Percentiles rank a stretch among this genome's conserved stretches.
phyloP scores from a whole-genome alignment of 2,329 filamentous ascomycete genomes.

The Neocatenulostroma microsporum region DNA sequence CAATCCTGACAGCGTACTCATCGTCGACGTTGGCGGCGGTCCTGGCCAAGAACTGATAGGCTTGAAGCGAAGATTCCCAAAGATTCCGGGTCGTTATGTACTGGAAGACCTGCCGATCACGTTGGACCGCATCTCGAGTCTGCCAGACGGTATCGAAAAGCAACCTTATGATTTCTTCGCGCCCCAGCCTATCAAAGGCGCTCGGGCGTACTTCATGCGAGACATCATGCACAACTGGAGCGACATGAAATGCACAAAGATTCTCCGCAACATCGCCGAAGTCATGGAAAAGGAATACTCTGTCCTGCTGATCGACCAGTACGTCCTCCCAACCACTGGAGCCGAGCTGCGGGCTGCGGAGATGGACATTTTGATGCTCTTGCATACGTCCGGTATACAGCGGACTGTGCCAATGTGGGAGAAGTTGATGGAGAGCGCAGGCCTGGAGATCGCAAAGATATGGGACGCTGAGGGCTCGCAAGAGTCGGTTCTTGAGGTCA shows the following conservation, averaged over 20 bases:
- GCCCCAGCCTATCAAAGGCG: slow-evolving; percentile 12
- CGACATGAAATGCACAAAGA: slow-evolving; percentile 9
- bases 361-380: slow-evolving; percentile 12
- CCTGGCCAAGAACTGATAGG: slow-evolving; percentile 6
- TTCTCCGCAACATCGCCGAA: slow-evolving; percentile 10
- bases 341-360: slow-evolving; percentile 9
- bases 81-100: slow-evolving; percentile 11
- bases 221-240: slow-evolving; percentile 15
- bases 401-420: slow-evolving; percentile 10
- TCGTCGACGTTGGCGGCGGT: slow-evolving; percentile 15
- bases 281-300: slow-evolving; percentile 16
- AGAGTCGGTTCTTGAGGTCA: slow-evolving; percentile 18
- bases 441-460: slow-evolving; percentile 10
- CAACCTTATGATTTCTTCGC: slow-evolving; percentile 15
- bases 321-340: slow-evolving; percentile 10
- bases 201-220: slow-evolving; percentile 19
- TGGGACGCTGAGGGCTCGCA: slow-evolving; percentile 2
- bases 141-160: slow-evolving; percentile 6
- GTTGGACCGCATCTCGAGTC: slow-evolving; percentile 2
- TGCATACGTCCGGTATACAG: slow-evolving; percentile 6
- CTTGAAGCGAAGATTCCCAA: slow-evolving; percentile 6
- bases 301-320: slow-evolving; percentile 16
- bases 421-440: slow-evolving; percentile 6
- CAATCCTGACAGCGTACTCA: slow-evolving; percentile 5
- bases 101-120: slow-evolving; percentile 13